Evolutionary conservation across 2,329 filamentous ascomycete genomes (phyloP).

Genomic region (Pyrenochaeta sp.): DNA sequence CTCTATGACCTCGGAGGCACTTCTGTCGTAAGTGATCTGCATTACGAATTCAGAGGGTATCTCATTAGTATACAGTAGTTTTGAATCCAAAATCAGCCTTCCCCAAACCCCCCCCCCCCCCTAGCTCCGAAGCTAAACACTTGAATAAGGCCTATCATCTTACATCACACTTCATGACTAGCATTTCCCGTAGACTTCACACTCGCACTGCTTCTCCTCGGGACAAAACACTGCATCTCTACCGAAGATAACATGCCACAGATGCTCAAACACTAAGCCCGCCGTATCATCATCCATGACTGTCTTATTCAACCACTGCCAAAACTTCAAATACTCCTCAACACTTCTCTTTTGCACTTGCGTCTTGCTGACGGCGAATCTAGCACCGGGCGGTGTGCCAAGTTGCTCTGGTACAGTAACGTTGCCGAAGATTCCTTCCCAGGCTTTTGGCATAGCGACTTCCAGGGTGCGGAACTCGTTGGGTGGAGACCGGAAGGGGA

Average conservation of each 20-base stretch:
- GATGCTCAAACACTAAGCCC: slow-evolving; percentile 33
- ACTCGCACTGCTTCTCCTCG: slow-evolving; percentile 30
- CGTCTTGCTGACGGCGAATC: slow-evolving; percentile 44
- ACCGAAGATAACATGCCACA: slow-evolving; percentile 41
- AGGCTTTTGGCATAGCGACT: slow-evolving; percentile 44
- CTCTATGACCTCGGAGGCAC: too few species aligned
- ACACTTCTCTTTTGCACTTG: slow-evolving; percentile 37
- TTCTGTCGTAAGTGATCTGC: background rate
- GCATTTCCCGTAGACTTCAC: slow-evolving; percentile 35
- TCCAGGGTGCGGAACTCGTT: slow-evolving; percentile 36
- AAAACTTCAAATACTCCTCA: slow-evolving; percentile 39
- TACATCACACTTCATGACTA: background rate
- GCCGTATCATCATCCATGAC: slow-evolving; percentile 37
- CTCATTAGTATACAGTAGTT: background rate
- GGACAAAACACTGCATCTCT: slow-evolving; percentile 35
- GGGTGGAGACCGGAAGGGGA: slow-evolving; percentile 37
- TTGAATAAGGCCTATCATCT: background rate
- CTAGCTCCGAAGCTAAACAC: background rate
- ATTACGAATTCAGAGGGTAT: background rate
- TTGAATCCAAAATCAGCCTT: too few species aligned
- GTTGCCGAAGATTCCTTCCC: slow-evolving; percentile 55
- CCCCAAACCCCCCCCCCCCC: too few species aligned
- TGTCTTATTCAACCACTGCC: slow-evolving; percentile 36
- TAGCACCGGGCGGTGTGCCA: slow-evolving; percentile 55
- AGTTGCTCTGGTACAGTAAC: slow-evolving; percentile 50